Percentiles rank a stretch among this genome's conserved stretches.
phyloP scores from a whole-genome alignment of 768 basidiomycete species.

The Chalciporus sphaerocephalus region DNA sequence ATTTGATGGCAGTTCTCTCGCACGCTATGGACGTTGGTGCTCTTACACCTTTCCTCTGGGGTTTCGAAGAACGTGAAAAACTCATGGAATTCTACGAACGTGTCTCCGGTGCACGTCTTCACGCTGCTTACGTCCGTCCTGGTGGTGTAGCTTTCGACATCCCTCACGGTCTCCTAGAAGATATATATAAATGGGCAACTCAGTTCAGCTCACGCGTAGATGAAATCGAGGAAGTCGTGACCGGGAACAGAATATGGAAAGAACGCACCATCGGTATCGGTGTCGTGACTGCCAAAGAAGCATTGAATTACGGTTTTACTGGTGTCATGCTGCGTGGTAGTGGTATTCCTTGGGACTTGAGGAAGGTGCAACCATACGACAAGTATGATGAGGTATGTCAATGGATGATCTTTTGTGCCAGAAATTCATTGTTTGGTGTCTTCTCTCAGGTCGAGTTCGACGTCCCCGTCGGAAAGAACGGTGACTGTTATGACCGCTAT shows the following conservation, averaged over 20 bases:
- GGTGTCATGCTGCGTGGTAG: constrained; percentile 97
- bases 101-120: constrained; percentile 94
- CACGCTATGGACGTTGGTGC: constrained; percentile 98
- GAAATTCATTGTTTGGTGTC: too few species aligned
- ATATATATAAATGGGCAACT: constrained; percentile 97
- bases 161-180: constrained; percentile 96
- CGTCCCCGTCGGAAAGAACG: constrained; percentile 92
- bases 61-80: constrained; percentile 99
- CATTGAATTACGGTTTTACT: constrained; percentile 87
- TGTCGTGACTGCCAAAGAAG: constrained; percentile 86
- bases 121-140: constrained; percentile 96
- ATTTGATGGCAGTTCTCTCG: constrained; percentile 95
- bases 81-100: constrained; percentile 99
- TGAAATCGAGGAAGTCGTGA: constrained; percentile 97
- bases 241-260: constrained; percentile 98
- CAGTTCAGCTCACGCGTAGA: constrained; percentile 89
- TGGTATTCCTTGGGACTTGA: constrained; percentile 91
- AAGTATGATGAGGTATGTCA: constrained; percentile 81
- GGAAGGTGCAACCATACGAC: constrained; percentile 91
- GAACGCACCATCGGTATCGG: constrained; percentile 89
- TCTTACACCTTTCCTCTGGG: constrained; percentile 98
- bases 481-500: constrained; percentile 98
- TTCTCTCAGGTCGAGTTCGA: too few species aligned
- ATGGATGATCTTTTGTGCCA: too few species aligned
- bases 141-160: constrained; percentile 98